Percentiles rank a stretch among this genome's conserved stretches.
Evolutionary conservation across 306 rosid species (phyloP).

Genomic region (Quercus variabilis): DNA sequence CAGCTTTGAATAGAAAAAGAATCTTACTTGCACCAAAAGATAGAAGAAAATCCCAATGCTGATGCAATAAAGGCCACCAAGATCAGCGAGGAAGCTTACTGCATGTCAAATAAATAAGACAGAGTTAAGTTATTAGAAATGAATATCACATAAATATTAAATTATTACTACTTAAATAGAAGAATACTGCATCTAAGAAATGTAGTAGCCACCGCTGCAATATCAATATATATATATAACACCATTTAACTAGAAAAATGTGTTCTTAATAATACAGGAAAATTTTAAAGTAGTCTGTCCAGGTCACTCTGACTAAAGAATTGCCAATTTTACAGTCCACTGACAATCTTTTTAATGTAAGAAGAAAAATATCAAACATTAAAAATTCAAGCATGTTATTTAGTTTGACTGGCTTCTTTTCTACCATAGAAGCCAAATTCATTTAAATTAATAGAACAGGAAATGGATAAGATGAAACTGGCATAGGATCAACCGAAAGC

Average conservation of each 20-base stretch:
- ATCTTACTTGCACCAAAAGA: constrained; percentile 75
- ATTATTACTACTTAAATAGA: neutral
- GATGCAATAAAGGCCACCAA: constrained; percentile 95
- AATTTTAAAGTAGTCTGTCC: neutral
- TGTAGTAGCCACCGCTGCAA: neutral
- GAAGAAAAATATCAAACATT: neutral
- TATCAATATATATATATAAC: neutral
- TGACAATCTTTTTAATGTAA: neutral
- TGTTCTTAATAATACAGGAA: neutral
- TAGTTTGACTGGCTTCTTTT: neutral
- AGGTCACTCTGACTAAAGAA: neutral
- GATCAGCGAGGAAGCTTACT: constrained; percentile 98
- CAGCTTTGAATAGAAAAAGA: constrained; percentile 8
- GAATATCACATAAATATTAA: neutral
- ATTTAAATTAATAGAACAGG: neutral
- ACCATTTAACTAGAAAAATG: neutral
- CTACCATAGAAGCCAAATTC: neutral
- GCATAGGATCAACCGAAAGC: neutral
- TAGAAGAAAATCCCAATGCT: constrained; percentile 82
- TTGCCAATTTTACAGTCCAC: neutral
- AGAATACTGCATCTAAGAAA: neutral
- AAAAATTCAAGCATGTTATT: neutral
- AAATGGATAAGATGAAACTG: neutral
- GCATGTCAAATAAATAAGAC: constrained; percentile 24
- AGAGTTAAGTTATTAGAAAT: constrained; percentile 16